phyloP scores from a whole-genome alignment of 495 filamentous ascomycete genomes.

The Podospora pseudocomata region DNA sequence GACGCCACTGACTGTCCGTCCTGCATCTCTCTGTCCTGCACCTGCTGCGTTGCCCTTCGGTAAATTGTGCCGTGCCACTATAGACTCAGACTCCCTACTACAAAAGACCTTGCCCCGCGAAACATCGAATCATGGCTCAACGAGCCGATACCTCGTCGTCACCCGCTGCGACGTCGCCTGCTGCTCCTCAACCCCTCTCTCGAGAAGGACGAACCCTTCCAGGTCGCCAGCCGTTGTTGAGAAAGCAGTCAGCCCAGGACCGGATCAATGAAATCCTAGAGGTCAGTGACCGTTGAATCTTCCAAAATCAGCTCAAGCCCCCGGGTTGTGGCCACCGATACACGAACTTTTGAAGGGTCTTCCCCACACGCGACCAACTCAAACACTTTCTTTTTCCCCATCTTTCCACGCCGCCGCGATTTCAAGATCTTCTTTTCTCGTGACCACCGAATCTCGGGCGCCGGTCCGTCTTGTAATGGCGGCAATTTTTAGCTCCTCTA shows the following conservation, averaged over 20 bases:
- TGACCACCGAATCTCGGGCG: neutral
- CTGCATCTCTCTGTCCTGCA: neutral
- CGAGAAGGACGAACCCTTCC: neutral
- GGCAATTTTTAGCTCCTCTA: conserved; percentile 22
- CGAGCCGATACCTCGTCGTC: conserved; percentile 5
- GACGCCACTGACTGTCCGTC: conserved; percentile 10
- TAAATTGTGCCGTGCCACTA: conserved; percentile 5
- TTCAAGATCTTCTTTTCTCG: neutral
- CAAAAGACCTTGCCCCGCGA: neutral
- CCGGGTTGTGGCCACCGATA: neutral
- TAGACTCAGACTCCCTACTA: neutral
- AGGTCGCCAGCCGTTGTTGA: conserved; percentile 12
- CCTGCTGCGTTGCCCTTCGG: neutral
- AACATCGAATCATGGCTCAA: conserved; percentile 13
- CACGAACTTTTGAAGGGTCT: neutral
- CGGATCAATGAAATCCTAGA: conserved; percentile 44
- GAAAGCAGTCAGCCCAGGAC: conserved; percentile 37
- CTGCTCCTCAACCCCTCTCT: conserved; percentile 1
- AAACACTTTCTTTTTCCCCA: neutral
- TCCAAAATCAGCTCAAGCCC: neutral
- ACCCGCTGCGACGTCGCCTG: conserved; percentile 6
- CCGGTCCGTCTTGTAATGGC: conserved; percentile 13
- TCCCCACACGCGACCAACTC: conserved; percentile 2
- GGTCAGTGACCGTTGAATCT: conserved; percentile 32
- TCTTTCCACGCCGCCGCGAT: neutral